Evolutionary conservation across 1,284 basidiomycete species (phyloP).

Genomic region (Heterobasidion parviporum): DNA sequence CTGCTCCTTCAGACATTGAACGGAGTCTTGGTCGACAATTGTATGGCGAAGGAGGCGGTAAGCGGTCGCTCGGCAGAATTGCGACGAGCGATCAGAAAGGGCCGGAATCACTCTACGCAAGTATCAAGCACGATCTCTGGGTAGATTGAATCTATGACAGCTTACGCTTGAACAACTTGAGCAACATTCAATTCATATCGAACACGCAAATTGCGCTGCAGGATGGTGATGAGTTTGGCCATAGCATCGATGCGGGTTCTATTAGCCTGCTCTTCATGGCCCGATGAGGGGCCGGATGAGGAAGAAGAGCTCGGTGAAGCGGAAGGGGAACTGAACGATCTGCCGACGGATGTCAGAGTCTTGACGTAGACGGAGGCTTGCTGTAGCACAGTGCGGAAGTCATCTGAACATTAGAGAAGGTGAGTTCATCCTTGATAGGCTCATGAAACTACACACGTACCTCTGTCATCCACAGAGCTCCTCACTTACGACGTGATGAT

Average conservation of each 20-base stretch:
- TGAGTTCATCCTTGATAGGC: neutral
- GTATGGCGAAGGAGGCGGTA: constrained; percentile 85
- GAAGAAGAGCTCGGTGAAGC: constrained; percentile 35
- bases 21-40: constrained; percentile 64
- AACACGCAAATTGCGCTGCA: constrained; percentile 73
- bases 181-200: constrained; percentile 66
- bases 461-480: constrained; percentile 18
- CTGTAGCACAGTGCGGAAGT: constrained; percentile 60
- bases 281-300: constrained; percentile 11
- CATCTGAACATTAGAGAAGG: constrained; percentile 32
- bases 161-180: constrained; percentile 70
- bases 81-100: constrained; percentile 68
- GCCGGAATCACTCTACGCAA: constrained; percentile 59
- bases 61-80: constrained; percentile 72
- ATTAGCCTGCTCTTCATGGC: constrained; percentile 18
- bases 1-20: constrained; percentile 47
- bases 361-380: constrained; percentile 51
- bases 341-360: constrained; percentile 39
- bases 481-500: neutral
- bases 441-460: constrained; percentile 9
- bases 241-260: constrained; percentile 55
- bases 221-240: constrained; percentile 56
- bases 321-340: constrained; percentile 31
- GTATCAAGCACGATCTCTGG: constrained; percentile 6
- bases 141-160: constrained; percentile 7